These are phyloP conservation scores for Stephania cephalantha DNA, from an alignment of 164 flowering plant species.

Conservation along the genomic window DNA sequence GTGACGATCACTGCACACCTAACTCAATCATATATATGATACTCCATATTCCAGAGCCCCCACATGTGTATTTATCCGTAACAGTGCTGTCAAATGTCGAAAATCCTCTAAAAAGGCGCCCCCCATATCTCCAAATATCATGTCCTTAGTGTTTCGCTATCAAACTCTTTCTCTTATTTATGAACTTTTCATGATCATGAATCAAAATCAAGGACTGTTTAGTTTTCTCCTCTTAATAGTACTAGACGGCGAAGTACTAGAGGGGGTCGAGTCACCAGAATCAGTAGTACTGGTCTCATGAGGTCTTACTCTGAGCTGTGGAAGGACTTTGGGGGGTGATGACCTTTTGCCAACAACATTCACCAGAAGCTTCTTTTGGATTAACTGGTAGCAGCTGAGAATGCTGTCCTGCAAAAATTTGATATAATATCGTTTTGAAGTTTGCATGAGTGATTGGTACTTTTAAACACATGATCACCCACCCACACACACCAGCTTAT, in stretches of 20 bases:
- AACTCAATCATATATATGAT: constrained; percentile 10
- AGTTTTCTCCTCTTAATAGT: constrained; percentile 60
- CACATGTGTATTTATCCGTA: constrained; percentile 23
- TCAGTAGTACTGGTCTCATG: constrained; percentile 21
- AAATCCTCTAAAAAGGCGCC: constrained; percentile 20
- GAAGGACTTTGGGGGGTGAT: constrained; percentile 28
- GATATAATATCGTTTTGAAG: constrained; percentile 1
- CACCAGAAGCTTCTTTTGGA: constrained; percentile 39
- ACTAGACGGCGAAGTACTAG: constrained; percentile 35
- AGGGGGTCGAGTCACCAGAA: constrained; percentile 38
- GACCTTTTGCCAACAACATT: constrained; percentile 22
- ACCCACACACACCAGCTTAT: not conserved
- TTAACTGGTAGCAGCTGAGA: constrained; percentile 46
- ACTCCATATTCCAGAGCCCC: constrained; percentile 16
- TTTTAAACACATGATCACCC: constrained; percentile 4
- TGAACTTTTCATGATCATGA: constrained; percentile 25
- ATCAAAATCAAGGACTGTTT: constrained; percentile 23
- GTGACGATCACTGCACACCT: constrained; percentile 20
- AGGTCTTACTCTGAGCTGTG: constrained; percentile 53
- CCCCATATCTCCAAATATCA: not conserved
- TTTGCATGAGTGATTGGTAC: constrained; percentile 15
- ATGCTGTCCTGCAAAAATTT: constrained; percentile 63
- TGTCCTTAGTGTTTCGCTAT: not conserved
- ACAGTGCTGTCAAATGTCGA: constrained; percentile 22
- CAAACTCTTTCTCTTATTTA: constrained; percentile 13